phyloP scores from a whole-genome alignment of 2,329 filamentous ascomycete genomes.

The Alternaria infectoria region DNA sequence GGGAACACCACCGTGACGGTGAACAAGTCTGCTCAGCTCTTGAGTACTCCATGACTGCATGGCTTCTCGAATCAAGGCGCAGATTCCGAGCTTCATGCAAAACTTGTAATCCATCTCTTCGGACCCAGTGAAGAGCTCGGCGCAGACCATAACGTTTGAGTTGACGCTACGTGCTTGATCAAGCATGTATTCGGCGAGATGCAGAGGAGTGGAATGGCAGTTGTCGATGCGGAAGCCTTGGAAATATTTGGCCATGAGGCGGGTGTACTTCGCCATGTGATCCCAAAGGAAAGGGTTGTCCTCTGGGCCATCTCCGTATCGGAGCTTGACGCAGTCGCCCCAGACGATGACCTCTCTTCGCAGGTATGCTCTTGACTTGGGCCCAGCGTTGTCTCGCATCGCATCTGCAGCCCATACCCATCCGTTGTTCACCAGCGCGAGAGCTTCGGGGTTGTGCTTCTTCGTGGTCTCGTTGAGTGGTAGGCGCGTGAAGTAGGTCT shows the following conservation, averaged over 20 bases:
- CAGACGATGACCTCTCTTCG: conserved; percentile 95
- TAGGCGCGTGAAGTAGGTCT: conserved; percentile 92
- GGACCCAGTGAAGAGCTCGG: conserved; percentile 93
- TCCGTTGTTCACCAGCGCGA: conserved; percentile 91
- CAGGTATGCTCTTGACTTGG: conserved; percentile 90
- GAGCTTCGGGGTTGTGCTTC: conserved; percentile 75
- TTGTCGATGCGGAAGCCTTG: conserved; percentile 97
- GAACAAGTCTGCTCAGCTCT: conserved; percentile 90
- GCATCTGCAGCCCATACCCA: conserved; percentile 99
- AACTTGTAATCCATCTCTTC: conserved; percentile 97
- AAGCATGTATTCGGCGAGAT: conserved; percentile 92
- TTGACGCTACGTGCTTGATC: conserved; percentile 90
- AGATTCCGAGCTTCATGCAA: conserved; percentile 89
- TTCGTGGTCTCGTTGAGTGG: conserved; percentile 78
- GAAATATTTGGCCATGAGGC: conserved; percentile 92
- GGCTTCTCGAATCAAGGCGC: conserved; percentile 90
- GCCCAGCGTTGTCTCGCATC: conserved; percentile 89
- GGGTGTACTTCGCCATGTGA: conserved; percentile 92
- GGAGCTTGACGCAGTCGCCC: conserved; percentile 97
- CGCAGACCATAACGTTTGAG: conserved; percentile 88
- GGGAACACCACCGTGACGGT: conserved; percentile 89
- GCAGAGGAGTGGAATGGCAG: conserved; percentile 93
- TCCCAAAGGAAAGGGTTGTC: conserved; percentile 96
- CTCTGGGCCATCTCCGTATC: conserved; percentile 79
- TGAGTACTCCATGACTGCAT: conserved; percentile 98